These are phyloP conservation scores for Podaxis mareebaensis DNA, from an alignment of 768 basidiomycete species.

Conservation along the genomic window DNA sequence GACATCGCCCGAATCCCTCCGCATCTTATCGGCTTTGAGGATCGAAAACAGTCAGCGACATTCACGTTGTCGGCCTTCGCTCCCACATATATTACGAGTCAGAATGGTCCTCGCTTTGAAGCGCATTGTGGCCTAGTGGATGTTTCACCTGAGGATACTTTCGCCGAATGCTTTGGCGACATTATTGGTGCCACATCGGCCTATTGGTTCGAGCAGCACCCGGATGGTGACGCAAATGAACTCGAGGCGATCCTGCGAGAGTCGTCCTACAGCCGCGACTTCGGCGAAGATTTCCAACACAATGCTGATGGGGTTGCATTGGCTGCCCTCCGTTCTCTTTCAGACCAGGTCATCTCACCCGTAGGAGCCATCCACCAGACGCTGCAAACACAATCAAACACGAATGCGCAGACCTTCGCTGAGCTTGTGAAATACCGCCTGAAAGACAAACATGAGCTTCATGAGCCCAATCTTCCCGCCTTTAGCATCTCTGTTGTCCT, in stretches of 20 bases:
- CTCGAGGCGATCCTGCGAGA: slow-evolving; percentile 16
- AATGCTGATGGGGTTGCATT: slow-evolving; percentile 59
- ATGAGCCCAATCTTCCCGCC: slow-evolving; percentile 68
- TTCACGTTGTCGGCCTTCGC: slow-evolving; percentile 68
- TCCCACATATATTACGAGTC: slow-evolving; percentile 60
- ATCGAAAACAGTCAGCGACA: slow-evolving; percentile 64
- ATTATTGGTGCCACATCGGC: slow-evolving; percentile 65
- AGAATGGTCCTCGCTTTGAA: slow-evolving; percentile 46
- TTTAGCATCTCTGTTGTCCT: slow-evolving; percentile 52
- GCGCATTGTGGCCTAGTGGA: slow-evolving; percentile 64
- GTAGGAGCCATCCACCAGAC: slow-evolving; percentile 49
- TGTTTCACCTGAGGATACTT: slow-evolving; percentile 48
- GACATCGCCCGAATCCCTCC: slow-evolving; percentile 69
- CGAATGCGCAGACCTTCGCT: slow-evolving; percentile 42
- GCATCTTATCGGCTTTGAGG: slow-evolving; percentile 72
- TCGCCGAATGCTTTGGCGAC: slow-evolving; percentile 66
- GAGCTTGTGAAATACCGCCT: slow-evolving; percentile 54
- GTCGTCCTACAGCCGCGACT: slow-evolving; percentile 18
- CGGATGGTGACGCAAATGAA: slow-evolving; percentile 15
- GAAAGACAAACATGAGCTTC: slow-evolving; percentile 46
- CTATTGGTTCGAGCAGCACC: slow-evolving; percentile 39
- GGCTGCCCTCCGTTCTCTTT: slow-evolving; percentile 60
- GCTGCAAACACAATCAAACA: slow-evolving; percentile 31
- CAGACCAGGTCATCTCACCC: slow-evolving; percentile 63
- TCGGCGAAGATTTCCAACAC: slow-evolving; percentile 23